Percentiles rank a stretch among this genome's conserved stretches.
phyloP scores from a whole-genome alignment of 495 filamentous ascomycete genomes.

The Lophiotrema nucula region DNA sequence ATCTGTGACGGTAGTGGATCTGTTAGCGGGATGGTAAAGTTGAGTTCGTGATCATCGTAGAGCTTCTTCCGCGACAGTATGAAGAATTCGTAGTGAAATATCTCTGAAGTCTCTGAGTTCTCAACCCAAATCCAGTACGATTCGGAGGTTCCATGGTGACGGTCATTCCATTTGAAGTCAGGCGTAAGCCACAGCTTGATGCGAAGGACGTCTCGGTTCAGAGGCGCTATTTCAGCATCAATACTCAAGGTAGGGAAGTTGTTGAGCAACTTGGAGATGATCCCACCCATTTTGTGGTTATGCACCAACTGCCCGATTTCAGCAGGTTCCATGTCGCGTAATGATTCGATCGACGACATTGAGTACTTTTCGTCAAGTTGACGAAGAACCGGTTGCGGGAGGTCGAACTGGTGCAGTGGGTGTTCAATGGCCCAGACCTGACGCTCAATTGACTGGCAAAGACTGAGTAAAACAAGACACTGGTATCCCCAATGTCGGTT shows the following conservation, averaged over 20 bases:
- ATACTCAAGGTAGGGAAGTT: slow-evolving; percentile 90
- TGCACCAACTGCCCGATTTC: slow-evolving; percentile 93
- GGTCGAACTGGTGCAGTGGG: slow-evolving; percentile 90
- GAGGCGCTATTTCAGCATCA: slow-evolving; percentile 88
- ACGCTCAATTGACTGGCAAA: slow-evolving; percentile 96
- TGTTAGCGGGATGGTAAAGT: slow-evolving; percentile 93
- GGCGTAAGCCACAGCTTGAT: slow-evolving; percentile 81
- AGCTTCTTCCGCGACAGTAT: slow-evolving; percentile 85
- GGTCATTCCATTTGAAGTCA: slow-evolving; percentile 94
- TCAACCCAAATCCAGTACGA: slow-evolving; percentile 99
- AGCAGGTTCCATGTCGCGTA: slow-evolving; percentile 86
- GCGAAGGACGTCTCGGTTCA: slow-evolving; percentile 90
- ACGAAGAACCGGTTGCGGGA: slow-evolving; percentile 76
- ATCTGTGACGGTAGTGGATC: slow-evolving; percentile 94
- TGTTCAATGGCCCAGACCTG: slow-evolving; percentile 90
- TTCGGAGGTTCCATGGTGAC: slow-evolving; percentile 89
- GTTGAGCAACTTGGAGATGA: slow-evolving; percentile 74
- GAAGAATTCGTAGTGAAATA: slow-evolving; percentile 97
- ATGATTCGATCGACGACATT: slow-evolving; percentile 69
- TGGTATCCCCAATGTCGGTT: slow-evolving; percentile 94
- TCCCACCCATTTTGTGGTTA: slow-evolving; percentile 80
- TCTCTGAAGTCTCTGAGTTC: slow-evolving; percentile 95
- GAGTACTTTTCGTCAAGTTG: slow-evolving; percentile 76
- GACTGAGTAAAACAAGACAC: slow-evolving; percentile 79
- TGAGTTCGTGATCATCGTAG: slow-evolving; percentile 90